A percentile compares a stretch with the other conserved stretches of the same genome.
Evolutionary conservation across 345 rosid genomes (phyloP).

Genomic region (Erucastrum elatum): DNA sequence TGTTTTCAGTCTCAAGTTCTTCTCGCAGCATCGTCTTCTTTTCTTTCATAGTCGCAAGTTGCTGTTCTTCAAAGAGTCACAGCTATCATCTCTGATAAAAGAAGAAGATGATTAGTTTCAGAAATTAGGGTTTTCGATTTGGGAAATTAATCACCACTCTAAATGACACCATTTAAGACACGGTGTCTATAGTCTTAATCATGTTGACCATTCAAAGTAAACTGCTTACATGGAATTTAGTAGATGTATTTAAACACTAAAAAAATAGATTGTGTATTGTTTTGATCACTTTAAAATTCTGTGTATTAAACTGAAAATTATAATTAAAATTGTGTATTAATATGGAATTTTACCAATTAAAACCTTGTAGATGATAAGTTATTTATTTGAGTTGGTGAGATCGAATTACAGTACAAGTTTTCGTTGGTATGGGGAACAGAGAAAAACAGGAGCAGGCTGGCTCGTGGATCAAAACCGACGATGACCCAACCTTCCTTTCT

Average conservation of each 20-base stretch:
- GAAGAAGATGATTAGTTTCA: not conserved
- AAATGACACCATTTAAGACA: not conserved
- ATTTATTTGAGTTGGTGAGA: too few species aligned
- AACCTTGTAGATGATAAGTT: too few species aligned
- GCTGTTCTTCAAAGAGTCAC: not conserved
- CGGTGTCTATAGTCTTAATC: too few species aligned
- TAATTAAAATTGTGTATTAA: too few species aligned
- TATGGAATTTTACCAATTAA: too few species aligned
- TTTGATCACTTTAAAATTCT: too few species aligned
- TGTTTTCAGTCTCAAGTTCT: not conserved
- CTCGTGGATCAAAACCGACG: slow-evolving; percentile 34
- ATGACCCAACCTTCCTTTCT: slow-evolving; percentile 10
- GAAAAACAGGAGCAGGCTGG: slow-evolving; percentile 20
- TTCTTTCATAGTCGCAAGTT: not conserved
- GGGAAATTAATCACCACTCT: not conserved
- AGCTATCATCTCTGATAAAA: not conserved
- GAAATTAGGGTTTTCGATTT: not conserved
- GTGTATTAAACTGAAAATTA: too few species aligned
- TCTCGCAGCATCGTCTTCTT: not conserved
- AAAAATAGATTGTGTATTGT: too few species aligned
- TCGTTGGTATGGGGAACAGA: slow-evolving; percentile 24
- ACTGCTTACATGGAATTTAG: too few species aligned
- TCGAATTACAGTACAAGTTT: not conserved
- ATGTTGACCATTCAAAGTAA: too few species aligned
- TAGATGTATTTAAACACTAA: too few species aligned